These are phyloP conservation scores for Sugiyamaella grinbergsii DNA, from an alignment of 1,139 yeast species.

Conservation along the genomic window DNA sequence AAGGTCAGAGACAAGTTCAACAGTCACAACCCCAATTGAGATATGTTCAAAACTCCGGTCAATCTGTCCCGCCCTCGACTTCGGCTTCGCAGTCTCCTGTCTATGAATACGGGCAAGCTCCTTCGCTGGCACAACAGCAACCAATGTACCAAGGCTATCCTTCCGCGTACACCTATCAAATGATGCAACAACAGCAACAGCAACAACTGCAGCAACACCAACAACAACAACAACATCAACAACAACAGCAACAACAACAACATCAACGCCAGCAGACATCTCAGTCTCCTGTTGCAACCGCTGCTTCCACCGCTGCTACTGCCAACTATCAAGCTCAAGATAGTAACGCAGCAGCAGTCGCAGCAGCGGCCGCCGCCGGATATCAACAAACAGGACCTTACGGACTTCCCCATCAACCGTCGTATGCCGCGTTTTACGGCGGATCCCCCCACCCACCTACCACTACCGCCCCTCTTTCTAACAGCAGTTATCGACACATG, in stretches of 20 bases:
- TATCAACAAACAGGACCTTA: constrained; percentile 13
- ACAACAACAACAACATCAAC: constrained; percentile 12
- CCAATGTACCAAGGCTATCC: constrained; percentile 15
- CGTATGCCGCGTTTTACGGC: constrained; percentile 14
- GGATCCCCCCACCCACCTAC: constrained; percentile 9
- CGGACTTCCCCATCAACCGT: constrained; percentile 17
- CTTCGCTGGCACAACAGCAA: constrained; percentile 1
- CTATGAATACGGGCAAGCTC: constrained; percentile 14
- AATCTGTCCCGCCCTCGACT: constrained; percentile 4
- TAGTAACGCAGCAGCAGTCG: background rate
- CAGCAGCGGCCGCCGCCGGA: background rate
- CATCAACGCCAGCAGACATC: constrained; percentile 2
- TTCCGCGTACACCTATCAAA: constrained; percentile 12
- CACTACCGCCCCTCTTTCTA: background rate
- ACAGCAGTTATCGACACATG: constrained; percentile 1
- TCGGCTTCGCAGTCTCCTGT: constrained; percentile 13
- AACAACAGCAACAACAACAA: constrained; percentile 9
- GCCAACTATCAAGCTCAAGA: background rate
- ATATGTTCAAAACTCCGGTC: background rate
- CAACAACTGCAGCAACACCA: constrained; percentile 12
- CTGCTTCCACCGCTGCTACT: constrained; percentile 3
- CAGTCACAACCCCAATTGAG: constrained; percentile 4
- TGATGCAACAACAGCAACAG: constrained; percentile 14
- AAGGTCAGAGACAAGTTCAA: constrained; percentile 2
- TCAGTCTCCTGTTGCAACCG: constrained; percentile 5